phyloP scores from a whole-genome alignment of 2,329 filamentous ascomycete genomes.

The Pseudogymnoascus sp. region DNA sequence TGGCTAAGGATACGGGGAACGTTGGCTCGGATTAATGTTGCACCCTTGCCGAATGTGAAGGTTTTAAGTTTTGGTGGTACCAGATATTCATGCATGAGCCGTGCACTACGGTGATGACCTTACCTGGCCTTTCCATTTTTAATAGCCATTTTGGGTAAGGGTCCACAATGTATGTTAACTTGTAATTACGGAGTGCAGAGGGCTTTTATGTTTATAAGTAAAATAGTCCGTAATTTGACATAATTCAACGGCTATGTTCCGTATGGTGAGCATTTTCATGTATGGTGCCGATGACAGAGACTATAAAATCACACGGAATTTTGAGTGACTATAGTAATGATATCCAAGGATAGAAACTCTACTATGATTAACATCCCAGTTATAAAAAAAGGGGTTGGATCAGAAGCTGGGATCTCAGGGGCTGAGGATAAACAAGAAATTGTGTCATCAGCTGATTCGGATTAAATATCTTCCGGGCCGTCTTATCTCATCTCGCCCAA shows the following conservation, averaged over 20 bases:
- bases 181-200: neutral
- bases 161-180: neutral
- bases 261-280: neutral
- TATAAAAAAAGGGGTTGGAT: neutral
- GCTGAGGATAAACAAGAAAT: neutral
- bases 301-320: neutral
- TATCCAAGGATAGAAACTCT: neutral
- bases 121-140: neutral
- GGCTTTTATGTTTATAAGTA: neutral
- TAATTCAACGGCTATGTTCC: neutral
- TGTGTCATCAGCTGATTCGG: neutral
- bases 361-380: neutral
- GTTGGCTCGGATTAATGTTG: conserved; percentile 1
- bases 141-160: neutral
- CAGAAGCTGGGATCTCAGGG: neutral
- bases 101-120: conserved; percentile 1
- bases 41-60: conserved; percentile 4
- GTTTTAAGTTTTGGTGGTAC: conserved; percentile 7
- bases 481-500: neutral
- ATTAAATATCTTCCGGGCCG: neutral
- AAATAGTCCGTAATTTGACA: neutral
- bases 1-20: conserved; percentile 5
- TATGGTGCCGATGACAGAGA: neutral
- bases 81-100: conserved; percentile 2
- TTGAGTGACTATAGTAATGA: neutral